Conservation (phyloP, 2,329 filamentous ascomycete species). For the Ophiosphaerella korrae region DNA sequence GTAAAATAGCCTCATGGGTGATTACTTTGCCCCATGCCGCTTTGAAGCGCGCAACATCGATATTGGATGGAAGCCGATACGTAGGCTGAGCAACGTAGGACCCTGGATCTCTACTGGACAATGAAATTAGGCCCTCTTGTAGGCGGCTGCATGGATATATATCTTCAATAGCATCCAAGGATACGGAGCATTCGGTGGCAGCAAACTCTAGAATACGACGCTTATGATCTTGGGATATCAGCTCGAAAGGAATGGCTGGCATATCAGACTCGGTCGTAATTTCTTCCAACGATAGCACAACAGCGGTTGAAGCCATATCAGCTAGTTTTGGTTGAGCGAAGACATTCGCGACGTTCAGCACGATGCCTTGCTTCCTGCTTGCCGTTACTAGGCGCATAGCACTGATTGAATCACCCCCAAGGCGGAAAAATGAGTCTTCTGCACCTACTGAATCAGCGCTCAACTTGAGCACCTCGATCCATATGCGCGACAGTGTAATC, state of each 20-base stretch:
- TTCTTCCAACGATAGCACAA: constrained; percentile 27
- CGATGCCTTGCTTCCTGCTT: constrained; percentile 47
- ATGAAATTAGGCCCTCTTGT: constrained; percentile 39
- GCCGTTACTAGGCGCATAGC: constrained; percentile 53
- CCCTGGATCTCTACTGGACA: constrained; percentile 39
- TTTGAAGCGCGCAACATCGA: constrained; percentile 46
- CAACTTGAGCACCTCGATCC: constrained; percentile 49
- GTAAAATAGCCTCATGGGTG: constrained; percentile 51
- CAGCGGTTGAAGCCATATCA: constrained; percentile 47
- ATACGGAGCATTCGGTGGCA: constrained; percentile 34
- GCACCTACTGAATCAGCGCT: constrained; percentile 46
- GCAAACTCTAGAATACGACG: constrained; percentile 30
- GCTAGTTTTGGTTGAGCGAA: constrained; percentile 51
- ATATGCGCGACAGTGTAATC: constrained; percentile 37
- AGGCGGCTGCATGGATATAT: constrained; percentile 40
- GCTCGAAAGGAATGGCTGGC: constrained; percentile 29
- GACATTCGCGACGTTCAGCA: constrained; percentile 51
- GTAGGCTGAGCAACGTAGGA: constrained; percentile 46
- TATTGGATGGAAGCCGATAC: constrained; percentile 44
- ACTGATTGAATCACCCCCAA: constrained; percentile 55
- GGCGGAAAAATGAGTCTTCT: constrained; percentile 54
- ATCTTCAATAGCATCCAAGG: constrained; percentile 32
- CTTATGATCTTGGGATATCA: constrained; percentile 22
- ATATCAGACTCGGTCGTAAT: constrained; percentile 13
- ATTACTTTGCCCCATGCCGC: constrained; percentile 54